These are phyloP conservation scores for Penicillium ucsense DNA, from an alignment of 495 filamentous ascomycete species.

Conservation along the genomic window DNA sequence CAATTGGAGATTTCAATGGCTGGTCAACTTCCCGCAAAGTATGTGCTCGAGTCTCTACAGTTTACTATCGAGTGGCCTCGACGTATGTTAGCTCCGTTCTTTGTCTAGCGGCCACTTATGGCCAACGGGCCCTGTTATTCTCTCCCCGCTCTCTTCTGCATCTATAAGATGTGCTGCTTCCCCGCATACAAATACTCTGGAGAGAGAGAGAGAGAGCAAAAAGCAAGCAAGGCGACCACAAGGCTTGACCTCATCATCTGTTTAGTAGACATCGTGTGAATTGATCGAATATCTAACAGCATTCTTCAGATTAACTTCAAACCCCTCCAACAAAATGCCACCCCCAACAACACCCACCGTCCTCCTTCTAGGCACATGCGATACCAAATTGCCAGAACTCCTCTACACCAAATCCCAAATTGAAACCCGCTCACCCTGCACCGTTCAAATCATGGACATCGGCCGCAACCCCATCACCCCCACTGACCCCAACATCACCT, in stretches of 20 bases:
- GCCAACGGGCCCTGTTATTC: too few species aligned
- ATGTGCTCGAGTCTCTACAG: not conserved
- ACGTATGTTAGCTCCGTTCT: too few species aligned
- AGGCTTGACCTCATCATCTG: too few species aligned
- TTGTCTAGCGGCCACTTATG: not conserved
- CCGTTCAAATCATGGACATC: conserved; percentile 46
- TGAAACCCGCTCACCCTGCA: conserved; percentile 8
- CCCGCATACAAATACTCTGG: too few species aligned
- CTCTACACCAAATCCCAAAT: conserved; percentile 46
- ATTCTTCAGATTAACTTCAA: not conserved
- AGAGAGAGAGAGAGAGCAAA: too few species aligned
- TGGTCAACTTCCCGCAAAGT: not conserved
- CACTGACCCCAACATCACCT: conserved; percentile 32
- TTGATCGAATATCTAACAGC: not conserved
- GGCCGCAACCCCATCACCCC: conserved; percentile 31
- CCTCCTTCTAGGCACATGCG: conserved; percentile 54
- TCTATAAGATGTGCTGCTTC: too few species aligned
- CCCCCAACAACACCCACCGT: conserved; percentile 28
- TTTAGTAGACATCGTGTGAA: too few species aligned
- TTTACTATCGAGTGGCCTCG: too few species aligned
- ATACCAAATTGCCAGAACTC: conserved; percentile 55
- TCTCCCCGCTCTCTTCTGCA: too few species aligned
- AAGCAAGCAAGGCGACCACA: too few species aligned
- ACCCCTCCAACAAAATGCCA: conserved; percentile 2
- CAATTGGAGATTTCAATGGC: not conserved